These are phyloP conservation scores for Suillus subaureus DNA, from an alignment of 768 basidiomycete genomes.

Conservation along the genomic window DNA sequence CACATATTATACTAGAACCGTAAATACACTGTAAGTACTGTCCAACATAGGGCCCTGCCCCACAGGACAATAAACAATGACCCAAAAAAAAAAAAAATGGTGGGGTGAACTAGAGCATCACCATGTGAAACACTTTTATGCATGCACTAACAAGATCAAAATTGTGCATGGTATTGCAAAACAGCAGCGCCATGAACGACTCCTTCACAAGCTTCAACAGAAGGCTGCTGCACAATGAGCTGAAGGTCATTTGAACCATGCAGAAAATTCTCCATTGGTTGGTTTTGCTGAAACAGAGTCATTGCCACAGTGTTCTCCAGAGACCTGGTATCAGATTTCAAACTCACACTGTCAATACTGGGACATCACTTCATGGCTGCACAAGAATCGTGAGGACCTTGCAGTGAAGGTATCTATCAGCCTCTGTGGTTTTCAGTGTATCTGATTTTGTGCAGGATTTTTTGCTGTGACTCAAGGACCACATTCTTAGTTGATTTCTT, in stretches of 20 bases:
- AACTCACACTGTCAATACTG: slow-evolving; percentile 8
- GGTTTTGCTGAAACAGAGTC: slow-evolving; percentile 14
- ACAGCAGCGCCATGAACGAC: slow-evolving; percentile 19
- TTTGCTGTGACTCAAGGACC: slow-evolving; percentile 14
- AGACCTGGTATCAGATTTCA: slow-evolving; percentile 25
- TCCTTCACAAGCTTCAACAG: slow-evolving; percentile 13
- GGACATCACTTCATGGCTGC: slow-evolving; percentile 17
- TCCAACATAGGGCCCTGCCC: too few relatives aligned
- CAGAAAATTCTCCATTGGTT: not conserved
- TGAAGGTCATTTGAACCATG: too few relatives aligned
- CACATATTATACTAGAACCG: too few relatives aligned
- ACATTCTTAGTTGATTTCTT: not conserved
- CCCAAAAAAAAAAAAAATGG: too few relatives aligned
- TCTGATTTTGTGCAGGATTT: slow-evolving; percentile 30
- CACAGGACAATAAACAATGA: too few relatives aligned
- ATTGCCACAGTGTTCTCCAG: slow-evolving; percentile 1
- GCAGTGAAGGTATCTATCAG: slow-evolving; percentile 19
- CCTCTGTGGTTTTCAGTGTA: not conserved
- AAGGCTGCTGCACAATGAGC: slow-evolving; percentile 13
- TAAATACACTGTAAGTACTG: too few relatives aligned
- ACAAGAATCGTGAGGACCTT: slow-evolving; percentile 25
- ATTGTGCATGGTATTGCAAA: slow-evolving; percentile 28
- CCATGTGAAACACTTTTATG: slow-evolving; percentile 38
- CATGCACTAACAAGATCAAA: slow-evolving; percentile 34
- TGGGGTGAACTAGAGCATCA: slow-evolving; percentile 41